Evolutionary conservation across 495 filamentous ascomycete genomes (phyloP), one percentile per base, ranked within the genome.

Genomic region (Penicillium lividum): DNA sequence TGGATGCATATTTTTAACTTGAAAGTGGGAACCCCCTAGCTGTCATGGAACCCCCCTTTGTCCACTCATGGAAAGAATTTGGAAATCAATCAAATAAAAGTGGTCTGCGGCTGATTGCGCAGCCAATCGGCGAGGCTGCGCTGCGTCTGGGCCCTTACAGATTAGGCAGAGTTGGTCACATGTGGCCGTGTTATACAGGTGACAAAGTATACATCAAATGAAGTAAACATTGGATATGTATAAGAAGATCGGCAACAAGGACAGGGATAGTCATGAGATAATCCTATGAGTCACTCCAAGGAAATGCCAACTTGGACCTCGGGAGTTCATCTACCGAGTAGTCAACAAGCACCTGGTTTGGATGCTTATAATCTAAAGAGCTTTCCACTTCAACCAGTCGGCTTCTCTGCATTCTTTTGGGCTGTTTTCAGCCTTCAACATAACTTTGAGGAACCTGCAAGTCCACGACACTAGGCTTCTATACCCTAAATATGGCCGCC

Each of bases 81-180:
- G 15, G 15, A 40, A n/a, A 40, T 40, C 38, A 40, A 40, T 40
- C 13, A 40, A 40, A 40, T 40, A 40, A 40, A 46, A 27, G 43
- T 46, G 43, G 43, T 27, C 29, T 50, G 47, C 15, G 34, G n/a
- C 25, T 53, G 31, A 27, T 51, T 57, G 22, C 42, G 46, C 46
- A 33, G 48, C 58, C 57, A 60, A 53, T 60, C 38, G 30, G 36
- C 40, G 30, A 28, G 27, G 15, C 54, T 51, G 50, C 30, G 49
- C 38, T 28, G 22, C 22, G 22, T 22, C 31, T 57, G 42, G 53
- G 57, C 55, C 62, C 62, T 65, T 65, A 54, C 62, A 54, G 59
- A 59, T 65, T 44, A 56, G 55, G 59, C 58, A 51, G 43, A 61
- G 50, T 36, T 15, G 43, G 3, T 28, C 33, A 59, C 57, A 56